Evolutionary conservation across 345 rosid genomes (phyloP).

Genomic region (Iberis pinnata): DNA sequence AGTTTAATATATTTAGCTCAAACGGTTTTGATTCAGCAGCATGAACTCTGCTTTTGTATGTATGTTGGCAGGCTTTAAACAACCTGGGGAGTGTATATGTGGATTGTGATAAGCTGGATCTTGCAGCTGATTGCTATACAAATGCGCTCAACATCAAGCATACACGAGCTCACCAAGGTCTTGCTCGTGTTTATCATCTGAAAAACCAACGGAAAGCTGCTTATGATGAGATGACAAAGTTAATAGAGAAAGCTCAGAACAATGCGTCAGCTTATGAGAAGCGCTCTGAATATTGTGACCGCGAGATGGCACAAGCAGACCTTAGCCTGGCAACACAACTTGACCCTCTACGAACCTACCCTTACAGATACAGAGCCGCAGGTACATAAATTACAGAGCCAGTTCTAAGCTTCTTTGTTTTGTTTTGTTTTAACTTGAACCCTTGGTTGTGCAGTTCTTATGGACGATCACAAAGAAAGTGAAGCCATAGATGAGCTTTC

Average conservation of each 20-base stretch:
- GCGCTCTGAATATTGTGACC: constrained; percentile 93
- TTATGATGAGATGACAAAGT: constrained; percentile 92
- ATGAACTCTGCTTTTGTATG: constrained; percentile 3
- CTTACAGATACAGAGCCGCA: constrained; percentile 96
- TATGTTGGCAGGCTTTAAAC: constrained; percentile 65
- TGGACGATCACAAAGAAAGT: constrained; percentile 91
- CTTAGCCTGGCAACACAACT: constrained; percentile 68
- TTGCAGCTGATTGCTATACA: constrained; percentile 79
- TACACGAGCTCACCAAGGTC: constrained; percentile 95
- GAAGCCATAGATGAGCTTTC: constrained; percentile 88
- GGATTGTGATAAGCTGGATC: constrained; percentile 84
- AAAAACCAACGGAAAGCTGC: constrained; percentile 80
- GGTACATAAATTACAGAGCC: constrained; percentile 31
- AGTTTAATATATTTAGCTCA: no score
- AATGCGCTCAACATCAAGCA: constrained; percentile 91
- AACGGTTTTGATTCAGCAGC: not conserved
- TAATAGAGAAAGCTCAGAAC: constrained; percentile 82
- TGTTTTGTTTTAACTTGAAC: not conserved
- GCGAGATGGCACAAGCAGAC: constrained; percentile 83
- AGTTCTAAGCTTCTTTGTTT: no score
- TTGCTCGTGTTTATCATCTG: constrained; percentile 81
- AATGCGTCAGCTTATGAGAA: constrained; percentile 94
- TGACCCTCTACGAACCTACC: constrained; percentile 94
- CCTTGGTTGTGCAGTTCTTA: constrained; percentile 55
- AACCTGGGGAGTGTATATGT: constrained; percentile 82